These are phyloP conservation scores for Kodamaea fukazawae DNA, from an alignment of 805 yeast genomes.

Conservation along the genomic window DNA sequence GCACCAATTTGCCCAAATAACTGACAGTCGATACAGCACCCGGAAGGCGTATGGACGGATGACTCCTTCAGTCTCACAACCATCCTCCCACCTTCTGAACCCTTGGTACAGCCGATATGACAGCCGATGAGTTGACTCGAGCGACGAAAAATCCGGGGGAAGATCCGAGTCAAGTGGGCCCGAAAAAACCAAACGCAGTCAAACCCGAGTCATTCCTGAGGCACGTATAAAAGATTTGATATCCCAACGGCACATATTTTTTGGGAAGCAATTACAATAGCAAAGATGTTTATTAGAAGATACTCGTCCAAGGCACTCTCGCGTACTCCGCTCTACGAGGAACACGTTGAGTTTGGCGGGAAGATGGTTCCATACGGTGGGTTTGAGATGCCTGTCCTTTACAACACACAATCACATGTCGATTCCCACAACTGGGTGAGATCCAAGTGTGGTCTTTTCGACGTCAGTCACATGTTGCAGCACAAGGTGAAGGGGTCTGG, in stretches of 20 bases:
- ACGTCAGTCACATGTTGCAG: conserved; percentile 97
- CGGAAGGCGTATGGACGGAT: no score
- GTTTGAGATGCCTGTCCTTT: conserved; percentile 91
- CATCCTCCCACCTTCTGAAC: no score
- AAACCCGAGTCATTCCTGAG: not conserved
- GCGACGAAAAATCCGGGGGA: not conserved
- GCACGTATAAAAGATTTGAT: no score
- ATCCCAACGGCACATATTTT: no score
- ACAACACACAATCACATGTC: conserved; percentile 79
- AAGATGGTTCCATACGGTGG: conserved; percentile 97
- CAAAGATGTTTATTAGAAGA: conserved; percentile 15
- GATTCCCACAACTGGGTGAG: conserved; percentile 97
- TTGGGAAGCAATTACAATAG: no score
- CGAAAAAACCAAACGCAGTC: not conserved
- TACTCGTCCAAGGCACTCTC: conserved; percentile 35
- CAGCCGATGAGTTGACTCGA: no score
- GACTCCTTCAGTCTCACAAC: no score
- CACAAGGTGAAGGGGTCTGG: conserved; percentile 72
- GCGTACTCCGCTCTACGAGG: conserved; percentile 77
- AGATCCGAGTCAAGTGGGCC: conserved; percentile 3
- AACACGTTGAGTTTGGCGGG: conserved; percentile 77
- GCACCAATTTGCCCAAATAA: no score
- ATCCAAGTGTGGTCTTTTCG: conserved; percentile 82
- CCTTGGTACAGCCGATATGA: no score
- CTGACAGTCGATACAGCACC: no score